Evolutionary conservation across 202 grass and related monocot genomes (phyloP), one percentile per base, ranked within the genome.

Genomic region (Brachypodium distachyon): DNA sequence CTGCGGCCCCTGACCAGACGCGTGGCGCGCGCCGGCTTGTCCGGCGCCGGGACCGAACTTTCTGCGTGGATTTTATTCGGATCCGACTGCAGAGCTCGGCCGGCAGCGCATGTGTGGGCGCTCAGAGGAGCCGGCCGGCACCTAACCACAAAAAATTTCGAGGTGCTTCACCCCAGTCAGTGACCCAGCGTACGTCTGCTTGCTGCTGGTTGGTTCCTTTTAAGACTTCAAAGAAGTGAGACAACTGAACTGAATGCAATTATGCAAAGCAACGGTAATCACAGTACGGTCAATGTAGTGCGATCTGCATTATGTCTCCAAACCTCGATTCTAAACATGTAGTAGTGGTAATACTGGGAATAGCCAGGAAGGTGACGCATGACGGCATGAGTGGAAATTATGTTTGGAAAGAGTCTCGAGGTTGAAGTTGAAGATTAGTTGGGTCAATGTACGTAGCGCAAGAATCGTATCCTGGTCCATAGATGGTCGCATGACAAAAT

Each of bases 21-120:
- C 77, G 77, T 81, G 83, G 71, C 77, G 77, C 66, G 34, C 29
- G 4, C 42, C 52, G 34, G 61, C 41, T 26, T 59, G 12, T 60
- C 1, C 71, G 61, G 40, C 52, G 23, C 23, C 55, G 52, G 31
- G 1, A 33, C 48, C 23, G 4, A 23, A 5, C 39, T 60, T 32
- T 31, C 14, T 40, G 27, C 17, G 7, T 1, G 75, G 68, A 80
- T 72, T 59, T 60, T 52, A 61, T 10, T 50, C 9, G 1, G 73
- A 78, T 73, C 73, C 41, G 27, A 56, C 16, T 34, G 26, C 56
- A 16, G 52, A 22, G 31, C 22, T 7, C 59, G 13, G 74, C 67
- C 84, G 72, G 84, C 72, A 82, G 64, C 56, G 64, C 84, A 78
- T 78, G 84, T 77, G 79, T 52, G 40, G 73, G 47, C 26, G 77